Conservation (phyloP, 352 stramenopile species). For the Thalassiosira mediterranea region DNA sequence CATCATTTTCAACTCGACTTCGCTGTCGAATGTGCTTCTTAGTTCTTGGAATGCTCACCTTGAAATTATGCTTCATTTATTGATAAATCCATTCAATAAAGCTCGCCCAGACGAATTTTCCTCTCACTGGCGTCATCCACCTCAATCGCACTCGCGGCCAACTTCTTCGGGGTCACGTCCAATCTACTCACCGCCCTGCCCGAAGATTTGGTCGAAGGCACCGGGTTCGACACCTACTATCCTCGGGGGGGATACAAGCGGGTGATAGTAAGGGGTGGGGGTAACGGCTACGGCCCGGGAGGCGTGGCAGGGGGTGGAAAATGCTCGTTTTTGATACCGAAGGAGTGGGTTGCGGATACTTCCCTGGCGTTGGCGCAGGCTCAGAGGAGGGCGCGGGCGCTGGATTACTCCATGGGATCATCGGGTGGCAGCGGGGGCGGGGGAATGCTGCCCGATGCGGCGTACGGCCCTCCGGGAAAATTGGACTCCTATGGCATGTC, state of each 20-base stretch:
- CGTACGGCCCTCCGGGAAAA: conserved; percentile 68
- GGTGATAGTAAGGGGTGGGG: conserved; percentile 14
- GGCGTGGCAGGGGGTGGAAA: conserved; percentile 11
- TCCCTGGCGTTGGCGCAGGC: conserved; percentile 71
- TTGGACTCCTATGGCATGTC: conserved; percentile 60
- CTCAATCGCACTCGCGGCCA: conserved; percentile 66
- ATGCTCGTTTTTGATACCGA: conserved; percentile 76
- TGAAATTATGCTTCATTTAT: no score
- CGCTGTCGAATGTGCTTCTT: no score
- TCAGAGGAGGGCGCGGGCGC: conserved; percentile 37
- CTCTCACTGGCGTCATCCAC: conserved; percentile 50
- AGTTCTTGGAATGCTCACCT: no score
- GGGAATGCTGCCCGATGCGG: conserved; percentile 54
- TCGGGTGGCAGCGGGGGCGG: not conserved
- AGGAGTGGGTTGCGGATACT: conserved; percentile 80
- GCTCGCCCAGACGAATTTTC: conserved; percentile 64
- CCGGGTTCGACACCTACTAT: conserved; percentile 70
- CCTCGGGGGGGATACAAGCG: conserved; percentile 50
- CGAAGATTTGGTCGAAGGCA: conserved; percentile 62
- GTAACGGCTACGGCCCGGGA: not conserved
- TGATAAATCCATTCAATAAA: no score
- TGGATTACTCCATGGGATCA: conserved; percentile 71
- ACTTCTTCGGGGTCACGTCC: conserved; percentile 78
- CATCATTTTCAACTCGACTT: no score
- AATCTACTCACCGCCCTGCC: conserved; percentile 55